phyloP scores from a whole-genome alignment of 1,139 yeast species.

The Candida dubliniensis region DNA sequence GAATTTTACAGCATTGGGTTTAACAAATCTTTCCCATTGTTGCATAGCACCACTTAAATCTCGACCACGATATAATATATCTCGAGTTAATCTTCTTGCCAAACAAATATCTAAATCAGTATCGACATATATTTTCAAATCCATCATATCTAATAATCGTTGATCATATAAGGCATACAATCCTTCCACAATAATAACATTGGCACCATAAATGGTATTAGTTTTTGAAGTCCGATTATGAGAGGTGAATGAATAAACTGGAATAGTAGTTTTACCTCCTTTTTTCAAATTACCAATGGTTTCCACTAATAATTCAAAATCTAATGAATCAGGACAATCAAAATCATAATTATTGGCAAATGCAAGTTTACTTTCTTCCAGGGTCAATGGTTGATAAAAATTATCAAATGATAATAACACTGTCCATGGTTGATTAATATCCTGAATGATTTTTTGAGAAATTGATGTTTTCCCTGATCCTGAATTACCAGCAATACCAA shows the following conservation, averaged over 20 bases:
- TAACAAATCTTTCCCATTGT: constrained; percentile 90
- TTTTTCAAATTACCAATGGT: constrained; percentile 65
- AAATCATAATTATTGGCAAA: constrained; percentile 73
- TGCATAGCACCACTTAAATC: constrained; percentile 77
- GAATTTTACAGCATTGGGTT: constrained; percentile 81
- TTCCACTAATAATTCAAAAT: constrained; percentile 66
- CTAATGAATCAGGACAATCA: constrained; percentile 82
- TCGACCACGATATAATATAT: constrained; percentile 81
- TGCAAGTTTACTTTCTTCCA: constrained; percentile 63
- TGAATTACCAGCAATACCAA: constrained; percentile 92
- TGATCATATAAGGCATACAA: constrained; percentile 78
- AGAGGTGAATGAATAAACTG: constrained; percentile 76
- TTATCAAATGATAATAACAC: constrained; percentile 89
- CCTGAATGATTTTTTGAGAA: constrained; percentile 77
- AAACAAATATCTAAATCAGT: constrained; percentile 91
- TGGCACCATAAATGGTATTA: constrained; percentile 88
- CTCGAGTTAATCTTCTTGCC: constrained; percentile 84
- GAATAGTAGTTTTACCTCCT: constrained; percentile 62
- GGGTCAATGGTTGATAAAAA: constrained; percentile 73
- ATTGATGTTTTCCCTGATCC: constrained; percentile 97
- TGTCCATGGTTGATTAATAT: constrained; percentile 92
- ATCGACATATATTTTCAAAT: constrained; percentile 85
- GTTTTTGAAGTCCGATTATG: constrained; percentile 73
- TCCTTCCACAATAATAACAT: constrained; percentile 89
- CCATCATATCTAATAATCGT: constrained; percentile 72